Percentiles rank a stretch among this genome's conserved stretches.
These are phyloP conservation scores for Taphrina deformans DNA, from an alignment of 1,139 yeast species.

Conservation along the genomic window DNA sequence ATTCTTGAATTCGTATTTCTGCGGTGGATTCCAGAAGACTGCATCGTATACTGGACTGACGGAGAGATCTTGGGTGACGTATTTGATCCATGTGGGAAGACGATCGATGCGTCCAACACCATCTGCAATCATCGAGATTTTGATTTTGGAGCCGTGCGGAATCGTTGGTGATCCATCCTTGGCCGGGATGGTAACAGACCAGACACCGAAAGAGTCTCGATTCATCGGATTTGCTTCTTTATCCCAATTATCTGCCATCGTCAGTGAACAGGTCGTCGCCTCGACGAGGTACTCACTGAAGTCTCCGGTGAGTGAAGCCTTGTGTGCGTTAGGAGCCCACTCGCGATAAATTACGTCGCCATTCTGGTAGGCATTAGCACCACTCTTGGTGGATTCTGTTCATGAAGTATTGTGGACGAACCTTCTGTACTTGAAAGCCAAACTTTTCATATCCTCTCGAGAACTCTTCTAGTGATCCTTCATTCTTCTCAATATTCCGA, in stretches of 20 bases:
- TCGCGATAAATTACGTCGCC: slow-evolving; percentile 66
- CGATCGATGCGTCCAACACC: slow-evolving; percentile 74
- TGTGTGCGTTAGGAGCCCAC: slow-evolving; percentile 84
- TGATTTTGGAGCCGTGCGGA: slow-evolving; percentile 72
- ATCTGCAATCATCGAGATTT: slow-evolving; percentile 61
- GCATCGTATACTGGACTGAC: slow-evolving; percentile 71
- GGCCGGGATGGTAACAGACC: slow-evolving; percentile 58
- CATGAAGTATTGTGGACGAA: not conserved
- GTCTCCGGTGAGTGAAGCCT: slow-evolving; percentile 80
- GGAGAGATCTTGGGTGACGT: slow-evolving; percentile 68
- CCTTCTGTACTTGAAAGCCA: slow-evolving; percentile 68
- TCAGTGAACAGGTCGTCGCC: not conserved
- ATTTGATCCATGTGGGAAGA: slow-evolving; percentile 81
- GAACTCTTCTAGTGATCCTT: slow-evolving; percentile 55
- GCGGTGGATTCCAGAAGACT: slow-evolving; percentile 84
- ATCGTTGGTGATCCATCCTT: slow-evolving; percentile 62
- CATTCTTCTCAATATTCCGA: slow-evolving; percentile 51
- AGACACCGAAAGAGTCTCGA: slow-evolving; percentile 64
- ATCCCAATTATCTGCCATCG: slow-evolving; percentile 61
- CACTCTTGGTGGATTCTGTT: not conserved
- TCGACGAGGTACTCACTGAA: slow-evolving; percentile 52
- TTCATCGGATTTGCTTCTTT: slow-evolving; percentile 59
- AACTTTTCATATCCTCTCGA: slow-evolving; percentile 63
- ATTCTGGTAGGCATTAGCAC: slow-evolving; percentile 19
- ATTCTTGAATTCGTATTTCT: slow-evolving; percentile 61